Evolutionary conservation across 139 green algal species (phyloP), one percentile per base, ranked within the genome.

Genomic region (Astrephomene gubernaculifera): DNA sequence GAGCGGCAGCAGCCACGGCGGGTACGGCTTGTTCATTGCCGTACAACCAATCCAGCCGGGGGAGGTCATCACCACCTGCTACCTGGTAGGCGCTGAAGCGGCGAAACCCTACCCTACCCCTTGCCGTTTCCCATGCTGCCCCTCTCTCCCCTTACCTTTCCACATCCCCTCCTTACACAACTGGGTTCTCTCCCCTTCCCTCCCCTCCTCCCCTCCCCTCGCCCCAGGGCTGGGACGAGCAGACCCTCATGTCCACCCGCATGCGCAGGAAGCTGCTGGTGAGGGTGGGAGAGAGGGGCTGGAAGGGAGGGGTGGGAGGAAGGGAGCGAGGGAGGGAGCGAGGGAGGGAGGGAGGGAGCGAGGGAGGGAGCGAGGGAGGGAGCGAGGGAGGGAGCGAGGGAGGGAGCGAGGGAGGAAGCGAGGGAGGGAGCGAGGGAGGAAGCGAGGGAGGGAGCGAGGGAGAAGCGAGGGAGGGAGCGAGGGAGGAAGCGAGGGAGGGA

Each of bases 11-110:
- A n/a, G n/a, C n/a, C n/a, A n/a, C n/a, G 39, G 53, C 24, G 53
- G 76, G 39, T 44, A 19, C 29, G 76, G 76, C 60, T 57, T 84
- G 43, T 84, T 84, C 21, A 31, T 84, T 22, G 78, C 78, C 1
- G 44, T 72, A 0, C 63, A 31, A 43, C 31, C 36, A 10, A 65
- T 84, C 22, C 8, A 4, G 31, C 43, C 44, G 0, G 60, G 78
- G 7, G 61, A 74, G 60, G 31, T 84, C 24, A 74, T 84, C 63
- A 84, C 78, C 21, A 84, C 78, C 10, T 84, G 78, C 78, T 84
- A 84, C 60, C 78, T 84, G 78, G 76, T 83, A 60, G 44, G 76
- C 1, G 1, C 12, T 33, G 64, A 17, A 25, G 49, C 17, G 49
- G 49, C 12, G 12, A 2, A 22, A 22, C 57, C 57, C 9, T n/a